Percentiles rank a stretch among this genome's conserved stretches.
Evolutionary conservation across 169 alveolate genomes (phyloP).

Genomic region (Eimeria maxima): DNA sequence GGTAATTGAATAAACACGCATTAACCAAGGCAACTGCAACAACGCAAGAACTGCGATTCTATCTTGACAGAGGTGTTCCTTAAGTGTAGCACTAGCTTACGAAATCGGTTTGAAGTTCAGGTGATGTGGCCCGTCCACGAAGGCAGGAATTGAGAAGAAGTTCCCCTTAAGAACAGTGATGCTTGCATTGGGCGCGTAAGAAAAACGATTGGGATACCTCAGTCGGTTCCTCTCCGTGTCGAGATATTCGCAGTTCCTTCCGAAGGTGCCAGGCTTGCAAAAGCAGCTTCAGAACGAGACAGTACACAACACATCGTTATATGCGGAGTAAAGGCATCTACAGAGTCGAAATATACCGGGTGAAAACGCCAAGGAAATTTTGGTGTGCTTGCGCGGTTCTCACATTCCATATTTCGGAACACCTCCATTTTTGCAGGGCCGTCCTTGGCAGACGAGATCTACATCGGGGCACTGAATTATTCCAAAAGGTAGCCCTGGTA

Average conservation of each 20-base stretch:
- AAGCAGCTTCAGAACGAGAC: conserved; percentile 29
- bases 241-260: conserved; percentile 56
- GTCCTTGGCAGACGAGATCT: conserved; percentile 58
- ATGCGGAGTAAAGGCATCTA: no score
- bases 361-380: not conserved
- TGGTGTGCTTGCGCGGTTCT: not conserved
- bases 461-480: conserved; percentile 59
- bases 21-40: not conserved
- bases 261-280: conserved; percentile 72
- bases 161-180: conserved; percentile 41
- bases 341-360: not conserved
- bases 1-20: no score
- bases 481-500: not conserved
- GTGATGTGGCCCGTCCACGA: conserved; percentile 48
- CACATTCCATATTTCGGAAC: conserved; percentile 69
- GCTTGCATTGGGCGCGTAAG: conserved; percentile 49
- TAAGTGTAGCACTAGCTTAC: not conserved
- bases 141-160: conserved; percentile 55
- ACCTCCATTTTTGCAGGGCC: conserved; percentile 71
- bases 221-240: conserved; percentile 70
- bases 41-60: not conserved
- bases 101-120: conserved; percentile 52
- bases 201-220: conserved; percentile 64
- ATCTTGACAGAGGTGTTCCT: not conserved
- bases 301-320: not conserved